A percentile compares a stretch with the other conserved stretches of the same genome.
phyloP scores from a whole-genome alignment of 2,329 filamentous ascomycete species.

The Blastomyces silverae region DNA sequence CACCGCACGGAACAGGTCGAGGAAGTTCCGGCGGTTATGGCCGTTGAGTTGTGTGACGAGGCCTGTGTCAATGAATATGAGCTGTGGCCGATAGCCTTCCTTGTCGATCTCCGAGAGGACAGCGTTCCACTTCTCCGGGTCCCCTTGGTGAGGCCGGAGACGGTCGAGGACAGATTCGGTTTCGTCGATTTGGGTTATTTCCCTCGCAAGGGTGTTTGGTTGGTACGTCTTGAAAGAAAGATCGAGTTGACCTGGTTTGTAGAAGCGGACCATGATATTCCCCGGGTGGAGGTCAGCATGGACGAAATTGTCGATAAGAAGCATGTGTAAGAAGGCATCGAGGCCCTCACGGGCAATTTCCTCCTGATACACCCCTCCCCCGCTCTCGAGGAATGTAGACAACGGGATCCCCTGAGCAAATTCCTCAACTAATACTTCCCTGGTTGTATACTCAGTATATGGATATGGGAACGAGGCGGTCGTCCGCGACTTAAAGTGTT shows the following conservation, averaged over 20 bases:
- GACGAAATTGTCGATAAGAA: conserved; percentile 94
- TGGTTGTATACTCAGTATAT: conserved; percentile 84
- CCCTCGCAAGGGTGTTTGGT: conserved; percentile 29
- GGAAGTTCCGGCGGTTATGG: conserved; percentile 79
- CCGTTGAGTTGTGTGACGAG: conserved; percentile 89
- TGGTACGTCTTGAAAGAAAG: conserved; percentile 49
- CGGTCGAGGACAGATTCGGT: conserved; percentile 80
- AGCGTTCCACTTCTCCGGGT: conserved; percentile 63
- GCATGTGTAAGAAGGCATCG: conserved; percentile 92
- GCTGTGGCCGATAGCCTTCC: conserved; percentile 85
- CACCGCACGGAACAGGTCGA: conserved; percentile 90
- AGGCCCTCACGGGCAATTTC: conserved; percentile 93
- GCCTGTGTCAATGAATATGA: conserved; percentile 96
- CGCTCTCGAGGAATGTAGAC: conserved; percentile 81
- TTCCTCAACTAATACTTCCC: conserved; percentile 88
- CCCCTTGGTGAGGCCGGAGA: conserved; percentile 64
- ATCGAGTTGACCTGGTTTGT: conserved; percentile 68
- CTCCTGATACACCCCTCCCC: conserved; percentile 84
- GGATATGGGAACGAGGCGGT: conserved; percentile 98
- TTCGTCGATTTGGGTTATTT: conserved; percentile 47
- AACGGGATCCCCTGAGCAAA: conserved; percentile 92
- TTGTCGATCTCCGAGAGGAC: conserved; percentile 70
- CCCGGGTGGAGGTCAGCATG: conserved; percentile 94
- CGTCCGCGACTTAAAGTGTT: conserved; percentile 79
- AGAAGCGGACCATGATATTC: conserved; percentile 99